Conservation (phyloP, 495 filamentous ascomycete genomes). For the Aspergillus egyptiacus region DNA sequence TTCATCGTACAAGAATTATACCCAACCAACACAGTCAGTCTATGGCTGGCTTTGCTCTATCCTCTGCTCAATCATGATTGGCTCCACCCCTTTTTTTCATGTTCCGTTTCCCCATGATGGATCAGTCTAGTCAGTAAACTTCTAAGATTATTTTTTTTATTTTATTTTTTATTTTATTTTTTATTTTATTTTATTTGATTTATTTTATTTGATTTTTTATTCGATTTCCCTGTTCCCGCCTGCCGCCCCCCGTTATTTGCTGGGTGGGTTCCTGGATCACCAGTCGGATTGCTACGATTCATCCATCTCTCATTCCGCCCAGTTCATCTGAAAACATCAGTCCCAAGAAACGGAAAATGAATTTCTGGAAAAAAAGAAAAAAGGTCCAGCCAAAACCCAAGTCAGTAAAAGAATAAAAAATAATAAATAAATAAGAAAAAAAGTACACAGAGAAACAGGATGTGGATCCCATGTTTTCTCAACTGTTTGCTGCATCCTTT, state of each 20-base stretch:
- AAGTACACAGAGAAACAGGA: slow-evolving; percentile 10
- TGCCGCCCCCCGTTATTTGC: slow-evolving; percentile 15
- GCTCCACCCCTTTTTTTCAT: slow-evolving; percentile 29
- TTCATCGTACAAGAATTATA: slow-evolving; percentile 1
- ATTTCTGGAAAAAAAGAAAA: slow-evolving; percentile 12
- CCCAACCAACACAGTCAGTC: slow-evolving; percentile 1
- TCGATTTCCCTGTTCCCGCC: slow-evolving; percentile 7
- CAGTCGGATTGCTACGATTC: slow-evolving; percentile 32
- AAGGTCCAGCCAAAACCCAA: slow-evolving; percentile 8
- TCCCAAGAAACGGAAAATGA: slow-evolving; percentile 17
- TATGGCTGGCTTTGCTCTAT: slow-evolving; percentile 13
- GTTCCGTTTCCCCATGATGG: slow-evolving; percentile 13
- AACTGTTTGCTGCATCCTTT: slow-evolving; percentile 37
- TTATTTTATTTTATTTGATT: slow-evolving; percentile 12
- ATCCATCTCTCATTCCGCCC: slow-evolving; percentile 20
- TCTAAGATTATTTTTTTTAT: slow-evolving; percentile 6
- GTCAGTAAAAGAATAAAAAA: no score
- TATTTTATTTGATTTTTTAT: slow-evolving; percentile 6
- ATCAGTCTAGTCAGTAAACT: slow-evolving; percentile 11
- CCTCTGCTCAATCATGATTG: slow-evolving; percentile 21
- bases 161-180: slow-evolving; percentile 13
- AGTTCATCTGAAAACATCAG: slow-evolving; percentile 21
- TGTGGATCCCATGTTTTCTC: slow-evolving; percentile 21
- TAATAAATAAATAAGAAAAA: no score
- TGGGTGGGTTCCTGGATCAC: slow-evolving; percentile 13